A percentile compares a stretch with the other conserved stretches of the same genome.
phyloP scores from a whole-genome alignment of 768 basidiomycete species.

The Amanita phalloides region DNA sequence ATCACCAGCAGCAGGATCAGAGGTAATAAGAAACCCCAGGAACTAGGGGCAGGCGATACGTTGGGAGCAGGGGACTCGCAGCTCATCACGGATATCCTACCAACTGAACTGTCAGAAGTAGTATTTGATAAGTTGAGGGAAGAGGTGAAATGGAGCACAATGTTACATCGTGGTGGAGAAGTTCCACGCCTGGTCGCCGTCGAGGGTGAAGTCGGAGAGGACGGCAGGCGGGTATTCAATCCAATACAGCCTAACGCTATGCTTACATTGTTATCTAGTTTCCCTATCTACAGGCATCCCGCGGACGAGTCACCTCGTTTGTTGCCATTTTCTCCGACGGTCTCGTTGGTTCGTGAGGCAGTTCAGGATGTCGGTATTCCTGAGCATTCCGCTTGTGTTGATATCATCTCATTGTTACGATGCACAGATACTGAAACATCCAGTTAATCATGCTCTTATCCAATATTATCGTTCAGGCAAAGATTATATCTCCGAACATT shows the following conservation, averaged over 20 bases:
- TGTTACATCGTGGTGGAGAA: slow-evolving; percentile 74
- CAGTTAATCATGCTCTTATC: slow-evolving; percentile 77
- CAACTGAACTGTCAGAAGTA: slow-evolving; percentile 37
- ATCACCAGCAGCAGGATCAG: neutral
- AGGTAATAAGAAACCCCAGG: neutral
- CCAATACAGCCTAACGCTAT: neutral
- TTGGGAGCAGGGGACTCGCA: slow-evolving; percentile 62
- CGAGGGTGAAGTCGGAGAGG: slow-evolving; percentile 22
- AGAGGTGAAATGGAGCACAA: slow-evolving; percentile 65
- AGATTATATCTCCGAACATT: slow-evolving; percentile 81
- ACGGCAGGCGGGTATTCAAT: slow-evolving; percentile 25
- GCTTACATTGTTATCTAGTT: slow-evolving; percentile 25
- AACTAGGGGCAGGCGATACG: slow-evolving; percentile 15
- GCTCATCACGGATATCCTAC: slow-evolving; percentile 48
- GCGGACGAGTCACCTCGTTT: slow-evolving; percentile 69
- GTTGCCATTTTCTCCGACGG: slow-evolving; percentile 56
- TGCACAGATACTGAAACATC: slow-evolving; percentile 34
- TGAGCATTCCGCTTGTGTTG: neutral
- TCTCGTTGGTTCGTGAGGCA: slow-evolving; percentile 49
- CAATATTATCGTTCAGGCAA: slow-evolving; percentile 71
- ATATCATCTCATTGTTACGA: neutral
- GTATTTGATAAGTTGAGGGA: slow-evolving; percentile 48
- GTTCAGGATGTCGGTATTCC: slow-evolving; percentile 36
- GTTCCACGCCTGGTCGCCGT: slow-evolving; percentile 26
- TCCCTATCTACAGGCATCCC: slow-evolving; percentile 76